Conservation (phyloP, 2,329 filamentous ascomycete species). For the Fusarium citri region DNA sequence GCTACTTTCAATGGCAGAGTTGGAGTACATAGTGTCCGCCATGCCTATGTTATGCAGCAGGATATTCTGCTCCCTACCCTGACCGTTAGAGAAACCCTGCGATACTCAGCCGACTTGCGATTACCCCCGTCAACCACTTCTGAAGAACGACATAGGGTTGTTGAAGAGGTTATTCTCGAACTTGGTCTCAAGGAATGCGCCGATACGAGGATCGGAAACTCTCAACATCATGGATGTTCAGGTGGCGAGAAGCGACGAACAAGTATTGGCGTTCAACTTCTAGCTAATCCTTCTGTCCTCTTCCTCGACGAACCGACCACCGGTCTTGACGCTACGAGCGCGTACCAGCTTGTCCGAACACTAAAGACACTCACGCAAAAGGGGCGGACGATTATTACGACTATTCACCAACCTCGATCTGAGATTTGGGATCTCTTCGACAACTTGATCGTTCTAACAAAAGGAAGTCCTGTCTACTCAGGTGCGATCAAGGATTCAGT, state of each 20-base stretch:
- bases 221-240: constrained; percentile 78
- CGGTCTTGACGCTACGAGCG: constrained; percentile 80
- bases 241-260: constrained; percentile 82
- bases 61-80: constrained; percentile 79
- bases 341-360: constrained; percentile 78
- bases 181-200: constrained; percentile 82
- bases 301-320: constrained; percentile 86
- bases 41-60: constrained; percentile 81
- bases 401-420: constrained; percentile 81
- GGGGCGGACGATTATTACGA: constrained; percentile 77
- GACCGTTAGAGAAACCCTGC: constrained; percentile 80
- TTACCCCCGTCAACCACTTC: constrained; percentile 71
- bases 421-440: constrained; percentile 86
- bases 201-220: constrained; percentile 77
- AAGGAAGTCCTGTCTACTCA: constrained; percentile 75
- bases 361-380: constrained; percentile 75
- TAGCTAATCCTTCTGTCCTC: constrained; percentile 82
- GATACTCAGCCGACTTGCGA: constrained; percentile 78
- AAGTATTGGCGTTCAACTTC: constrained; percentile 80
- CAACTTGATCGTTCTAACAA: constrained; percentile 74
- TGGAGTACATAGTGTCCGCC: constrained; percentile 66
- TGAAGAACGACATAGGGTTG: constrained; percentile 70
- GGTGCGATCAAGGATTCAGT: constrained; percentile 69
- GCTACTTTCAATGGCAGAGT: constrained; percentile 71
- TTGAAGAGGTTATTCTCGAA: constrained; percentile 82